phyloP scores from a whole-genome alignment of 768 basidiomycete genomes.

The Termitomyces sp. region DNA sequence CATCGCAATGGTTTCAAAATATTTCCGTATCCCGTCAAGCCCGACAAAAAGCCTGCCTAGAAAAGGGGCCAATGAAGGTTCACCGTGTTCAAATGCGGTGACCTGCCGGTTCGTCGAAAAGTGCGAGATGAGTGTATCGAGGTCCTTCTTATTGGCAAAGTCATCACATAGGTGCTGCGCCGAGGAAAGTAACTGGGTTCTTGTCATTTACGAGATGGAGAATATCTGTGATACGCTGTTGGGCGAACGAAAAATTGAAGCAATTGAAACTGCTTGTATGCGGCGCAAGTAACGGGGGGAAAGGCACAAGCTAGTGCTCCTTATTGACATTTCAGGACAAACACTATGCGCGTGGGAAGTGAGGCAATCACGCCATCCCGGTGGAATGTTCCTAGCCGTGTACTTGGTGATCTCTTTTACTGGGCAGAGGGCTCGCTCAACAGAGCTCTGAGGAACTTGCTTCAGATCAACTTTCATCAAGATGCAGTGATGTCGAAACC shows the following conservation, averaged over 20 bases:
- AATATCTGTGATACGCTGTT: not conserved
- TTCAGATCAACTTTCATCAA: constrained; percentile 6
- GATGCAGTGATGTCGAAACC: not conserved
- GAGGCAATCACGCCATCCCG: too few relatives aligned
- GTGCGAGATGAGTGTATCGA: constrained; percentile 39
- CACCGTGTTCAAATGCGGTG: constrained; percentile 51
- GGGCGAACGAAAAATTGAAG: not conserved
- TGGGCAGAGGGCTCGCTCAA: too few relatives aligned
- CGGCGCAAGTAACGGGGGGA: too few relatives aligned
- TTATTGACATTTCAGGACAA: too few relatives aligned
- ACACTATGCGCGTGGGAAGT: too few relatives aligned
- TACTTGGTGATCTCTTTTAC: too few relatives aligned
- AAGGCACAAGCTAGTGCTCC: too few relatives aligned
- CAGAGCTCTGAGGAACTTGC: not conserved
- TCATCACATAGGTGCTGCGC: constrained; percentile 47
- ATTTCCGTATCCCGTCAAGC: constrained; percentile 34
- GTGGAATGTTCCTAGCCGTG: too few relatives aligned
- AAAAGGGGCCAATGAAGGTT: constrained; percentile 52
- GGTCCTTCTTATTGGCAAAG: constrained; percentile 40
- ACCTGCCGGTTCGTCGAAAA: constrained; percentile 43
- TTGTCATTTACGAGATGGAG: not conserved
- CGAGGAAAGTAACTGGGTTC: constrained; percentile 31
- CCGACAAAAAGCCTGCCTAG: constrained; percentile 48
- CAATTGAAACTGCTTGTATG: not conserved
- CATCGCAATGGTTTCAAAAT: constrained; percentile 44